Conservation (phyloP, 768 basidiomycete genomes). For the Mycena latifolia region DNA sequence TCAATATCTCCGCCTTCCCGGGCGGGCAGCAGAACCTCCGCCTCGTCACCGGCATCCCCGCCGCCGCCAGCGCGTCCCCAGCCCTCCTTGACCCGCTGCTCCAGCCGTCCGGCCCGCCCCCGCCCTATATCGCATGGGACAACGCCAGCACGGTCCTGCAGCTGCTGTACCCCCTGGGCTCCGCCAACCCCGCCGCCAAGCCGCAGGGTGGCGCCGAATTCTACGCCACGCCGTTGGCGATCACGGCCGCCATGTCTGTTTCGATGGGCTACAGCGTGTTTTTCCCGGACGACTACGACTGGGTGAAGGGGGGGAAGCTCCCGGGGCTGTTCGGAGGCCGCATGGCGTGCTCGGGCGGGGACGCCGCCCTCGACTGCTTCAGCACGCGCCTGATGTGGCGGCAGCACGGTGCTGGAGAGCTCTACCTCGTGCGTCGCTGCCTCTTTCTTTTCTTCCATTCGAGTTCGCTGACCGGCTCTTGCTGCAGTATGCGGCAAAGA, state of each 20-base stretch:
- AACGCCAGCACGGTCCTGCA: slow-evolving; percentile 63
- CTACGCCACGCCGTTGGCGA: slow-evolving; percentile 59
- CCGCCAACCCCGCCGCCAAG: slow-evolving; percentile 73
- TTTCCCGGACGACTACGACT: slow-evolving; percentile 81
- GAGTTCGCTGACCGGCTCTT: neutral
- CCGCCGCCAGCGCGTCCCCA: slow-evolving; percentile 29
- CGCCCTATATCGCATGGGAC: slow-evolving; percentile 37
- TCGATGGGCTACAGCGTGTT: slow-evolving; percentile 79
- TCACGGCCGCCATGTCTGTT: slow-evolving; percentile 63
- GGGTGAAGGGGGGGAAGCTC: slow-evolving; percentile 86
- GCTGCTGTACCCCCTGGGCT: slow-evolving; percentile 75
- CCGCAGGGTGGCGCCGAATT: slow-evolving; percentile 84
- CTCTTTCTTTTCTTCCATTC: neutral
- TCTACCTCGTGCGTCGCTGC: slow-evolving; percentile 72
- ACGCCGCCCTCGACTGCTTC: slow-evolving; percentile 80
- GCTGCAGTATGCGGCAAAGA: slow-evolving; percentile 79
- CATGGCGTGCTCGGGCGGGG: slow-evolving; percentile 78
- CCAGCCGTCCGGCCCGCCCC: slow-evolving; percentile 2
- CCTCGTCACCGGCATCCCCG: slow-evolving; percentile 64
- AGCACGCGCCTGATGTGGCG: slow-evolving; percentile 92
- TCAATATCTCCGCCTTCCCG: slow-evolving; percentile 70
- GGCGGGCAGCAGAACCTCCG: slow-evolving; percentile 67
- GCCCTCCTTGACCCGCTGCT: slow-evolving; percentile 21
- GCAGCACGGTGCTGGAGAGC: slow-evolving; percentile 73
- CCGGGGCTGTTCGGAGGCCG: slow-evolving; percentile 85